phyloP scores from a whole-genome alignment of 768 basidiomycete species.

The Mycena indigotica region DNA sequence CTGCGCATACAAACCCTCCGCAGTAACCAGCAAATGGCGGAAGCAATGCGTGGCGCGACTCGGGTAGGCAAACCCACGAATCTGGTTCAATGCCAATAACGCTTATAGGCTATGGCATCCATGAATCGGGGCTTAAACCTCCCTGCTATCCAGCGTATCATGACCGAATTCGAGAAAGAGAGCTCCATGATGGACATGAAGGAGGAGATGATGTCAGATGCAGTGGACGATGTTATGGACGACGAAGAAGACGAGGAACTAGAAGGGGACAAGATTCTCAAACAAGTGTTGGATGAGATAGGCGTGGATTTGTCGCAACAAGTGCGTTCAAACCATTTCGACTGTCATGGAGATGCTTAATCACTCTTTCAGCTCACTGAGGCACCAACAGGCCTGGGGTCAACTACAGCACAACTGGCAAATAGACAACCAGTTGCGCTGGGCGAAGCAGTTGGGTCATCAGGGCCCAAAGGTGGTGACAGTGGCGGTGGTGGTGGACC shows the following conservation, averaged over 20 bases:
- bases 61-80: constrained; percentile 59
- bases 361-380: constrained; percentile 73
- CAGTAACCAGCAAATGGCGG: constrained; percentile 99
- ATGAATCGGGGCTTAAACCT: constrained; percentile 98
- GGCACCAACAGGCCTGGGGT: constrained; percentile 76
- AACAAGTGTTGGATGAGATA: constrained; percentile 96
- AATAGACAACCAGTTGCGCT: constrained; percentile 82
- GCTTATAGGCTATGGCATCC: constrained; percentile 86
- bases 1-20: constrained; percentile 94
- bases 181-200: constrained; percentile 99
- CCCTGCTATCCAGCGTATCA: constrained; percentile 91
- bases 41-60: constrained; percentile 98
- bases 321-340: constrained; percentile 40
- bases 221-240: constrained; percentile 97
- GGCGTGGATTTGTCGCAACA: constrained; percentile 90
- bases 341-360: neutral
- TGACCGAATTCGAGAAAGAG: constrained; percentile 98
- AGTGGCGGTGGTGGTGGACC: constrained; percentile 31
- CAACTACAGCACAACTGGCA: constrained; percentile 59
- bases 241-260: constrained; percentile 96
- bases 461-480: constrained; percentile 29
- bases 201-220: constrained; percentile 99
- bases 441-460: constrained; percentile 61
- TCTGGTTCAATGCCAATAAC: constrained; percentile 3
- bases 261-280: constrained; percentile 93